Evolutionary conservation across 31 red algal genomes (phyloP).

Genomic region (Bonnemaisonia californica): DNA sequence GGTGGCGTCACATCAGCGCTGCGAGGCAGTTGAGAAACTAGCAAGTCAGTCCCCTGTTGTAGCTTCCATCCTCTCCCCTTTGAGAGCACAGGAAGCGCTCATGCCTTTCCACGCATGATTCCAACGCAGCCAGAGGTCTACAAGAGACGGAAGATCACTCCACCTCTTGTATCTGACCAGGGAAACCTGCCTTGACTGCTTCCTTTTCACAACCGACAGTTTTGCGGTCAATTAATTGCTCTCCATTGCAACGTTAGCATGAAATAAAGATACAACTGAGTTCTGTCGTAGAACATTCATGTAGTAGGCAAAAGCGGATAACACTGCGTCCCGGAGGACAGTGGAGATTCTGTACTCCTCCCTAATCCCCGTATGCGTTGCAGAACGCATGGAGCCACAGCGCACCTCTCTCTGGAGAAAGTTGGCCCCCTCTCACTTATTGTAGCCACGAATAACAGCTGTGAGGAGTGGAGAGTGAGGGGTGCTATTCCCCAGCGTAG

Average conservation of each 20-base stretch:
- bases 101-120: conserved; percentile 1
- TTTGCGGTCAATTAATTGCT: no score
- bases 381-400: neutral
- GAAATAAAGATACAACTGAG: conserved; percentile 25
- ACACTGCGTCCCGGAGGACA: neutral
- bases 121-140: conserved; percentile 20
- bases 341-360: conserved; percentile 1
- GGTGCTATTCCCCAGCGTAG: no score
- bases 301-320: conserved; percentile 22
- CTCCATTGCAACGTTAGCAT: no score
- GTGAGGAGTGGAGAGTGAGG: no score
- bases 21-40: neutral
- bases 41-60: neutral
- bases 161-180: conserved; percentile 2
- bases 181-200: conserved; percentile 5
- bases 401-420: neutral
- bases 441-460: neutral
- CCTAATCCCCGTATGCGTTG: conserved; percentile 22
- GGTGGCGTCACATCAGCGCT: neutral
- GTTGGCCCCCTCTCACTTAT: neutral
- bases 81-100: neutral
- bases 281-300: conserved; percentile 6
- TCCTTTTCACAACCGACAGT: conserved; percentile 5
- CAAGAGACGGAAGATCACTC: conserved; percentile 1
- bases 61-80: neutral